Base-by-base conservation (phyloP, 1,139 yeast species). In the Yamadazyma atmosphaerica region DNA sequence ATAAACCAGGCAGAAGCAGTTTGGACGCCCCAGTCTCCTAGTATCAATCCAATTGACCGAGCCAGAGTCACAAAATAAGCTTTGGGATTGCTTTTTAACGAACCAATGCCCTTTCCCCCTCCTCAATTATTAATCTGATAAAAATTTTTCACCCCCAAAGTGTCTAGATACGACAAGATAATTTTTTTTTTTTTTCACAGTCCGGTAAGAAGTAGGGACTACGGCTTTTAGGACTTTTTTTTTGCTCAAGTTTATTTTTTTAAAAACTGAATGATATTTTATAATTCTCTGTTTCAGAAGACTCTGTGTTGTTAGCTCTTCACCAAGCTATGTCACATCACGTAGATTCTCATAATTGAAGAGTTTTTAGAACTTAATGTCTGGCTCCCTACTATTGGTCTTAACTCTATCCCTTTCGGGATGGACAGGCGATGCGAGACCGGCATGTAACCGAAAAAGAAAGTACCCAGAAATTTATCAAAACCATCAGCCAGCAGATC, bases 391-490 rank as follows among this genome's bases (percentile, higher is more conserved):
- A 19, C 9, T 19, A 19, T 9, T 19, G 7, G 26, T 23, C 26
- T 23, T 23, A 23, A 23, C 12, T 23, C 26, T 11, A 23, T 4
- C 11, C 26, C 10, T 21, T 21, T 21, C 10, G 23, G 23, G 23
- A 21, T 21, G n/a, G 5, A 6, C 12, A 23, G 26, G 26, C n/a
- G n/a, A 11, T 11, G 26, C 26, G n/a, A 5, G 26, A 10, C 12
- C 11, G 26, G 26, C 26, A 23, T 23, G 4, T 23, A 11, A 23
- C 23, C 26, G 12, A 23, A 23, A 23, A 23, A 23, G 26, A 23
- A 23, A 23, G n/a, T 11, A 23, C 26, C 26, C 26, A 23, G 26
- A 23, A 23, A 23, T 23, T 23, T 23, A 23, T 23, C 26, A 23
- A 23, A 23, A 23, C 26, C 26, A 23, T 23, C 26, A 23, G 26